Conservation (phyloP, 768 basidiomycete genomes). For the Suillus americanus region DNA sequence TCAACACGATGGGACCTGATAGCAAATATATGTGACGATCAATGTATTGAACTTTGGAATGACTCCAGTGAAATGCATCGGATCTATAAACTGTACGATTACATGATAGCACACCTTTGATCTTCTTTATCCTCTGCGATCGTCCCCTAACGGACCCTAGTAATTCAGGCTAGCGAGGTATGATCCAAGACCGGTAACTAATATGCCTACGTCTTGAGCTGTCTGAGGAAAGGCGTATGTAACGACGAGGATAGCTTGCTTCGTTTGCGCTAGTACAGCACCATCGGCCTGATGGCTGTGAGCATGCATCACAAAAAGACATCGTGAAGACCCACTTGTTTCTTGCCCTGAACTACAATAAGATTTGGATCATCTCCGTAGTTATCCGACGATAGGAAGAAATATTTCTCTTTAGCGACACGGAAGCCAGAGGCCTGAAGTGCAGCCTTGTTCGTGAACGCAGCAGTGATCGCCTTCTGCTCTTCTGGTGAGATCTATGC, state of each 20-base stretch:
- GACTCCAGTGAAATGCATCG: neutral
- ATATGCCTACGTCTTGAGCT: constrained; percentile 60
- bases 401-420: constrained; percentile 72
- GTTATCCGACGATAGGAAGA: constrained; percentile 42
- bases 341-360: constrained; percentile 66
- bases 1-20: neutral
- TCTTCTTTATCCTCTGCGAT: constrained; percentile 7
- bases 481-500: constrained; percentile 25
- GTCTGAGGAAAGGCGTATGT: constrained; percentile 69
- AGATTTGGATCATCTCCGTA: constrained; percentile 41
- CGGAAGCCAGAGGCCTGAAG: constrained; percentile 61
- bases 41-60: neutral
- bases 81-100: constrained; percentile 1
- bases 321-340: constrained; percentile 51
- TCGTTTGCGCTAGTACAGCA: constrained; percentile 72
- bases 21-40: neutral
- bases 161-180: constrained; percentile 66
- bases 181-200: constrained; percentile 73
- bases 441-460: constrained; percentile 40
- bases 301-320: neutral
- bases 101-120: constrained; percentile 5
- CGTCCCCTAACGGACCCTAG: constrained; percentile 33
- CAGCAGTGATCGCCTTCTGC: constrained; percentile 27
- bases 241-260: constrained; percentile 79
- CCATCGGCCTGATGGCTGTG: constrained; percentile 61